Conservation (phyloP, 148 eudicot species). For the Cornus controversa region DNA sequence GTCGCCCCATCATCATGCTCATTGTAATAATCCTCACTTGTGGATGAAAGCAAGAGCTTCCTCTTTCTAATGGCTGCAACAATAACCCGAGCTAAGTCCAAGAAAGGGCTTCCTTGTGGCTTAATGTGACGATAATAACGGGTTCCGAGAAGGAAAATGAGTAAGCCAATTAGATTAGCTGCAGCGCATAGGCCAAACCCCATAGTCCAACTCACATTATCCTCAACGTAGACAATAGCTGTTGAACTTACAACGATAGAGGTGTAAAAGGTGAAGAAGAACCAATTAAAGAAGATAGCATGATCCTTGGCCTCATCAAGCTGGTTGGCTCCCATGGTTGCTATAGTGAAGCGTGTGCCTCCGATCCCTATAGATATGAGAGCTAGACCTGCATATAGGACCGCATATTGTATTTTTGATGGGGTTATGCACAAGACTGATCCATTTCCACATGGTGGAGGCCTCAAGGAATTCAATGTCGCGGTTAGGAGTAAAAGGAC, state of each 20-base stretch:
- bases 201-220: conserved; percentile 39
- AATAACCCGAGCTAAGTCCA: conserved; percentile 31
- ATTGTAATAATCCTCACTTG: conserved; percentile 24
- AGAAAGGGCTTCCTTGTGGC: conserved; percentile 43
- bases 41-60: conserved; percentile 10
- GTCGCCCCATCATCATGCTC: background rate
- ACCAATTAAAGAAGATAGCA: conserved; percentile 46
- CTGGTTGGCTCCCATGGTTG: conserved; percentile 50
- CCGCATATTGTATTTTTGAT: conserved; percentile 24
- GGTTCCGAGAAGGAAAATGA: conserved; percentile 30
- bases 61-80: conserved; percentile 42
- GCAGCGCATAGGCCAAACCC: conserved; percentile 31
- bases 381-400: conserved; percentile 25
- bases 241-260: conserved; percentile 26
- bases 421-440: conserved; percentile 23
- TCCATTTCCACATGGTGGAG: conserved; percentile 25
- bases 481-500: conserved; percentile 27
- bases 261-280: conserved; percentile 21
- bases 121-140: conserved; percentile 30
- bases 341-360: conserved; percentile 41
- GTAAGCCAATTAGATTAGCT: conserved; percentile 29
- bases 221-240: conserved; percentile 40
- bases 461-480: conserved; percentile 25
- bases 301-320: conserved; percentile 27
- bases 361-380: conserved; percentile 36